Percentiles rank a stretch among this genome's conserved stretches.
These are phyloP conservation scores for Nitzschia inconspicua DNA, from an alignment of 108 stramenopile species.

Conservation along the genomic window DNA sequence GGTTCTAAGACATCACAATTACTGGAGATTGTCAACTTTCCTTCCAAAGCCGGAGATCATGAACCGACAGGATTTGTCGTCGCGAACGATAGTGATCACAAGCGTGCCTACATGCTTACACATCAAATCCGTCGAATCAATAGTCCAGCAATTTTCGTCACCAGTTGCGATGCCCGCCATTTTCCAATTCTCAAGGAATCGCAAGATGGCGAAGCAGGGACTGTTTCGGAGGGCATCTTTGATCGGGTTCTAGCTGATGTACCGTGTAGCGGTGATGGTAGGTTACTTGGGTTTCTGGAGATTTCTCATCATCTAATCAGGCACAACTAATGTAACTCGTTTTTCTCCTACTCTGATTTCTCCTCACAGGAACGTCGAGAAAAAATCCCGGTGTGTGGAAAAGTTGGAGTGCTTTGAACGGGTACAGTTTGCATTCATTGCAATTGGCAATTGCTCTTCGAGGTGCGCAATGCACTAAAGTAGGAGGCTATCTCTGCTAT, in stretches of 20 bases:
- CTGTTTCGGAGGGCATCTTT: conserved; percentile 64
- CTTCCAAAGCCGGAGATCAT: conserved; percentile 9
- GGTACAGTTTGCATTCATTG: conserved; percentile 73
- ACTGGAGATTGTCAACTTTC: conserved; percentile 77
- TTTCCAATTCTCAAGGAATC: conserved; percentile 65
- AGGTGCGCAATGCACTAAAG: conserved; percentile 76
- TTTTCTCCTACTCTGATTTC: too few species aligned
- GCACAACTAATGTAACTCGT: too few species aligned
- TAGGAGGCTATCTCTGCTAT: conserved; percentile 93
- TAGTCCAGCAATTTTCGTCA: conserved; percentile 85
- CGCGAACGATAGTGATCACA: conserved; percentile 93
- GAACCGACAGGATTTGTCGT: conserved; percentile 83
- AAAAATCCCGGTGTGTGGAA: conserved; percentile 93
- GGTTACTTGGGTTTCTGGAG: too few species aligned
- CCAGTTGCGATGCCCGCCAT: conserved; percentile 86
- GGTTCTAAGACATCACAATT: conserved; percentile 97
- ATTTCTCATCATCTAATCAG: too few species aligned
- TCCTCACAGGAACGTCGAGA: conserved; percentile 92
- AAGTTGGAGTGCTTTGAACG: conserved; percentile 62
- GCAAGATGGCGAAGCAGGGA: conserved; percentile 10
- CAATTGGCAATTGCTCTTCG: conserved; percentile 84
- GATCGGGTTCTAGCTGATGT: conserved; percentile 98
- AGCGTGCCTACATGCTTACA: conserved; percentile 96
- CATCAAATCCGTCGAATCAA: conserved; percentile 90
- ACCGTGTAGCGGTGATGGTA: conserved; percentile 98